Conservation (phyloP, 2,329 filamentous ascomycete species). For the Lasiodiplodia sp. region DNA sequence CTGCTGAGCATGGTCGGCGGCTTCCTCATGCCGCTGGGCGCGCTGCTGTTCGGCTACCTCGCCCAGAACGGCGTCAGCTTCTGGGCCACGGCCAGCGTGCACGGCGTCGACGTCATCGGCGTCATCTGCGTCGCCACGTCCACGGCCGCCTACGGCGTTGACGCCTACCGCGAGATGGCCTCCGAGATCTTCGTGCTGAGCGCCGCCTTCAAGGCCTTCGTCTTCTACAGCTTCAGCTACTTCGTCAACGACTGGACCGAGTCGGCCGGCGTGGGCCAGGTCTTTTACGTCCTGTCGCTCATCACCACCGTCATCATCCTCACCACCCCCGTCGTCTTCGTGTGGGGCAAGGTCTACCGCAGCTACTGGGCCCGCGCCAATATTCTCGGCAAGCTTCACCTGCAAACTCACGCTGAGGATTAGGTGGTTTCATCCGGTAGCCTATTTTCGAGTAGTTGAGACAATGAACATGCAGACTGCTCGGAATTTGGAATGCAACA, state of each 20-base stretch:
- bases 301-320: constrained; percentile 37
- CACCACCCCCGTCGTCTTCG: constrained; percentile 43
- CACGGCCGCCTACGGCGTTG: constrained; percentile 47
- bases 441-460: too few species aligned
- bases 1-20: constrained; percentile 30
- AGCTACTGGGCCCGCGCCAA: constrained; percentile 46
- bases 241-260: constrained; percentile 55
- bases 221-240: constrained; percentile 53
- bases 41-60: constrained; percentile 50
- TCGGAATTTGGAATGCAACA: background rate
- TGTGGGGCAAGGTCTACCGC: constrained; percentile 45
- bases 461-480: background rate
- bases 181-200: constrained; percentile 54
- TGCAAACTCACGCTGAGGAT: constrained; percentile 30
- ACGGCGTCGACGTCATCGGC: constrained; percentile 45
- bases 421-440: background rate
- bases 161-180: constrained; percentile 51
- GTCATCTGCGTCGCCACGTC: constrained; percentile 44
- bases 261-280: constrained; percentile 42
- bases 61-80: constrained; percentile 34
- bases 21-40: constrained; percentile 43
- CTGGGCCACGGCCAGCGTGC: constrained; percentile 45
- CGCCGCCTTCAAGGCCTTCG: constrained; percentile 55
- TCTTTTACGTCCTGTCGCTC: constrained; percentile 50
- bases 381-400: constrained; percentile 42